phyloP scores from a whole-genome alignment of 1,139 yeast species.

The Oligophagozyma castellii region DNA sequence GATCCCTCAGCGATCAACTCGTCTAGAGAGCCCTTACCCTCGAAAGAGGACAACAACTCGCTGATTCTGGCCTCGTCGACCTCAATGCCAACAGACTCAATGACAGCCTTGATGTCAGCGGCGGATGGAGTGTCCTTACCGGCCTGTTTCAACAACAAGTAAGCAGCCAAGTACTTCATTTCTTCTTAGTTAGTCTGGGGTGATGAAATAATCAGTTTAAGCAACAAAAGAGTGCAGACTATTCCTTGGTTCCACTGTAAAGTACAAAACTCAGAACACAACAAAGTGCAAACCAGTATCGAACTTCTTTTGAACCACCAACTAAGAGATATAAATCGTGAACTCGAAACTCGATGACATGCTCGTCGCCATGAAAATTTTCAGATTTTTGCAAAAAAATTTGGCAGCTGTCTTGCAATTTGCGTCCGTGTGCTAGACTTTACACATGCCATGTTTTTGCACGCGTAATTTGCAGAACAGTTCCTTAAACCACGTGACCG shows the following conservation, averaged over 20 bases:
- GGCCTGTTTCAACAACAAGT: slow-evolving; percentile 75
- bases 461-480: no score
- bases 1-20: slow-evolving; percentile 95
- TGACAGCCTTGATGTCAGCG: slow-evolving; percentile 76
- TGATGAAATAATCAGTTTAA: slow-evolving; percentile 26
- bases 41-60: slow-evolving; percentile 77
- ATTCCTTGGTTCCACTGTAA: slow-evolving; percentile 19
- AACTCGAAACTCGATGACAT: no score
- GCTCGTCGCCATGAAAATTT: no score
- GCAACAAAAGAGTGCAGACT: slow-evolving; percentile 24
- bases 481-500: no score
- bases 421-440: no score
- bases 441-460: no score
- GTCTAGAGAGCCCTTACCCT: slow-evolving; percentile 74
- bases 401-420: no score
- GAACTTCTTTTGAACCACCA: no score
- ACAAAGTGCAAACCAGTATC: no score
- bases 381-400: no score
- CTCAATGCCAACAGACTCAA: slow-evolving; percentile 91
- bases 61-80: slow-evolving; percentile 82
- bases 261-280: slow-evolving; percentile 1
- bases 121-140: slow-evolving; percentile 88
- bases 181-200: slow-evolving; percentile 26
- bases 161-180: slow-evolving; percentile 89
- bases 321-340: no score